A percentile compares a stretch with the other conserved stretches of the same genome.
These are phyloP conservation scores for Globomyces pollinis-pini DNA, from an alignment of 192 early-diverging fungal genomes.

Conservation along the genomic window DNA sequence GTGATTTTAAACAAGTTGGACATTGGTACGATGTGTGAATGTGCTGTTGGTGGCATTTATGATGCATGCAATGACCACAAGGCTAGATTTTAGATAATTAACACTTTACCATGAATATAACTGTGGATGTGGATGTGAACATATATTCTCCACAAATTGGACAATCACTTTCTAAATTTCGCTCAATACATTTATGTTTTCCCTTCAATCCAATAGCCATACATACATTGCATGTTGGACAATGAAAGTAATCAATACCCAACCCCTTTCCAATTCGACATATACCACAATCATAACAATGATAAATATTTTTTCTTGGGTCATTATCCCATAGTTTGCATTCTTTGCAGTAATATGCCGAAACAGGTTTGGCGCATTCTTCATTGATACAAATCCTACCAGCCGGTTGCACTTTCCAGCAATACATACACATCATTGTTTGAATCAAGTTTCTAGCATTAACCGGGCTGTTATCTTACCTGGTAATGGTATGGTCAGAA, in stretches of 20 bases:
- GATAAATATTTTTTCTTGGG: conserved; percentile 76
- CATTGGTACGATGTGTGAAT: conserved; percentile 90
- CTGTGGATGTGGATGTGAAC: conserved; percentile 73
- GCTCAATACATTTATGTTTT: conserved; percentile 84
- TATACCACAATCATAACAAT: conserved; percentile 88
- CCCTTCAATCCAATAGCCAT: conserved; percentile 67
- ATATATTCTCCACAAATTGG: conserved; percentile 95
- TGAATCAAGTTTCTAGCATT: conserved; percentile 49
- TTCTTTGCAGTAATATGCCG: conserved; percentile 76
- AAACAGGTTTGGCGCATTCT: conserved; percentile 53
- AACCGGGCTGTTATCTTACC: conserved; percentile 52
- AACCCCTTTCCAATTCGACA: conserved; percentile 80
- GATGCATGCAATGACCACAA: conserved; percentile 90
- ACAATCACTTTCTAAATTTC: conserved; percentile 84
- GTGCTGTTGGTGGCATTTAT: conserved; percentile 73
- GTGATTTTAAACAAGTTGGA: conserved; percentile 86
- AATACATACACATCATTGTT: conserved; percentile 93
- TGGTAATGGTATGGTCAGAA: conserved; percentile 55
- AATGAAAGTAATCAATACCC: conserved; percentile 82
- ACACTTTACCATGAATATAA: conserved; percentile 76
- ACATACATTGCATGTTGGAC: conserved; percentile 84
- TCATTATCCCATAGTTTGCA: conserved; percentile 93
- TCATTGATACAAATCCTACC: conserved; percentile 59
- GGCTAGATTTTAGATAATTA: conserved; percentile 45
- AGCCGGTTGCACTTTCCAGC: conserved; percentile 69